Conservation (phyloP, 768 basidiomycete species). For the Glaciozyma antarctica region DNA sequence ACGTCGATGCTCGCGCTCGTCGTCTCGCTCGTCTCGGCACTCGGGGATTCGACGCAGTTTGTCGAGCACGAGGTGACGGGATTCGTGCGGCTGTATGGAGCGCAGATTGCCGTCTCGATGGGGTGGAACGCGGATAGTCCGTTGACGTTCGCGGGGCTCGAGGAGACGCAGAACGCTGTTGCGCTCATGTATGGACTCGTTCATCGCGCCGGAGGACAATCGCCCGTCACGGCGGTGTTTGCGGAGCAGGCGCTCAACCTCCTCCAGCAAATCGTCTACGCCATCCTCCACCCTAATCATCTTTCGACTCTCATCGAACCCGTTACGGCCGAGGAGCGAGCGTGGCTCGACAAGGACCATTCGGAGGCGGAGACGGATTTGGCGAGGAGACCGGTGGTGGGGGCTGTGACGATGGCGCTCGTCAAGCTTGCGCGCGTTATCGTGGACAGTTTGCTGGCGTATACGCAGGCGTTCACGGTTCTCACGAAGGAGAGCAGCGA, state of each 20-base stretch:
- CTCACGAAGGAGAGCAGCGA: slow-evolving; percentile 54
- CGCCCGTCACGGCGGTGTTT: slow-evolving; percentile 45
- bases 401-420: slow-evolving; percentile 60
- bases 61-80: slow-evolving; percentile 78
- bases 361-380: slow-evolving; percentile 48
- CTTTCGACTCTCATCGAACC: slow-evolving; percentile 72
- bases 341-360: slow-evolving; percentile 55
- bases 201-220: slow-evolving; percentile 48
- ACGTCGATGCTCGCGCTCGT: slow-evolving; percentile 75
- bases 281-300: slow-evolving; percentile 81
- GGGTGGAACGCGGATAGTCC: slow-evolving; percentile 73
- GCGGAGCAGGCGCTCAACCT: slow-evolving; percentile 51
- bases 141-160: slow-evolving; percentile 63
- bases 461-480: slow-evolving; percentile 60
- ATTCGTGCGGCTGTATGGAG: slow-evolving; percentile 71
- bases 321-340: slow-evolving; percentile 63
- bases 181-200: slow-evolving; percentile 48
- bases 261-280: slow-evolving; percentile 80
- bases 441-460: slow-evolving; percentile 57
- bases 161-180: slow-evolving; percentile 73
- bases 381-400: slow-evolving; percentile 60
- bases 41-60: slow-evolving; percentile 54
- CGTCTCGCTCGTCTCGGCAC: slow-evolving; percentile 60
- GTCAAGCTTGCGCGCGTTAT: slow-evolving; percentile 63
- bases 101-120: slow-evolving; percentile 65